These are phyloP conservation scores for Rhododendron kiyosumense DNA, from an alignment of 148 eudicot species.

Conservation along the genomic window DNA sequence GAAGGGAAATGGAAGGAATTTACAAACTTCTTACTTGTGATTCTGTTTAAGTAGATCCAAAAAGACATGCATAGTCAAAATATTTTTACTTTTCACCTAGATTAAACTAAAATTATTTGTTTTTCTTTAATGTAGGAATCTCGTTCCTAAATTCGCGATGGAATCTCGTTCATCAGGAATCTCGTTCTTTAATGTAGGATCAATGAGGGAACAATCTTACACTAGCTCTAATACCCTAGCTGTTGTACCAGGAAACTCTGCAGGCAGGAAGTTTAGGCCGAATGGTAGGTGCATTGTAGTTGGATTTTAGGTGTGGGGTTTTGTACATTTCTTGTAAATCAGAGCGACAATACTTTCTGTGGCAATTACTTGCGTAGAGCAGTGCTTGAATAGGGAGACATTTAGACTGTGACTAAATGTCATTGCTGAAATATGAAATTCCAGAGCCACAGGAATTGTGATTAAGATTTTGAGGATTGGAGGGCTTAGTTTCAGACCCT, in stretches of 20 bases:
- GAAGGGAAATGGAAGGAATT: too few relatives aligned
- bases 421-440: neutral
- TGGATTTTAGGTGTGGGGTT: neutral
- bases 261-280: neutral
- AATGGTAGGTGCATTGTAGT: neutral
- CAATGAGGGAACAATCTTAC: neutral
- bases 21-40: too few relatives aligned
- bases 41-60: too few relatives aligned
- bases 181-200: neutral
- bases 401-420: neutral
- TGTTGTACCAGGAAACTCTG: neutral
- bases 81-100: too few relatives aligned
- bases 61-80: too few relatives aligned
- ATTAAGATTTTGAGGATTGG: neutral
- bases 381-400: neutral
- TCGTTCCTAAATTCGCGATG: too few relatives aligned
- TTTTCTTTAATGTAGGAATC: too few relatives aligned
- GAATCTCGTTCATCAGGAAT: too few relatives aligned
- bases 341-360: neutral
- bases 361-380: neutral
- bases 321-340: neutral
- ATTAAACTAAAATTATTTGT: too few relatives aligned
- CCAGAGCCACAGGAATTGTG: neutral
- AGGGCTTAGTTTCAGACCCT: neutral
- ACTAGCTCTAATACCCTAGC: neutral